Percentiles rank a stretch among this genome's conserved stretches.
Conservation (phyloP, 768 basidiomycete genomes). For the Hygrophorus russula region DNA sequence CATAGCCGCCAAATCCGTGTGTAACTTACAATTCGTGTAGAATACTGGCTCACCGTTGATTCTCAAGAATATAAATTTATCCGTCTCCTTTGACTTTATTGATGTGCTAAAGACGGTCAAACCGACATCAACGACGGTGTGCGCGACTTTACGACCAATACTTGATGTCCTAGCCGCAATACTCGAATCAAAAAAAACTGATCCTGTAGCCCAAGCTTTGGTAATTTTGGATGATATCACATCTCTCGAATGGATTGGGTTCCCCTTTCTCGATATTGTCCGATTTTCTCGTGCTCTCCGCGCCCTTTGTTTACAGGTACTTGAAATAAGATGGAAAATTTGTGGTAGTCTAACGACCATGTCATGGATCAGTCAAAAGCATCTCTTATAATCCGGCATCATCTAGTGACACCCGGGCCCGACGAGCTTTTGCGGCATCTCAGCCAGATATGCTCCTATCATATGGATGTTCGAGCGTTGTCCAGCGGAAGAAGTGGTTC, state of each 20-base stretch:
- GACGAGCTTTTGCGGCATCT: constrained; percentile 52
- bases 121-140: constrained; percentile 12
- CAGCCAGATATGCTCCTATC: constrained; percentile 53
- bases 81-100: constrained; percentile 39
- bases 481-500: constrained; percentile 67
- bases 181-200: constrained; percentile 10
- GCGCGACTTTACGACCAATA: constrained; percentile 19
- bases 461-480: constrained; percentile 61
- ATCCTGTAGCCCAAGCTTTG: constrained; percentile 17
- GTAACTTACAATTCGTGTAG: neutral
- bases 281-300: constrained; percentile 52
- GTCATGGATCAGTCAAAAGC: constrained; percentile 30
- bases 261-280: constrained; percentile 35
- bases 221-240: constrained; percentile 66
- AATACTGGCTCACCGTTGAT: neutral
- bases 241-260: constrained; percentile 63
- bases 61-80: constrained; percentile 27
- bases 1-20: constrained; percentile 51
- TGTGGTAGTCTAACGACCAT: neutral
- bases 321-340: neutral
- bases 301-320: constrained; percentile 44
- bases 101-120: constrained; percentile 33
- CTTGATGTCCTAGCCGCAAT: constrained; percentile 23
- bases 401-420: constrained; percentile 44
- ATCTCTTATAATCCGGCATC: constrained; percentile 54